Evolutionary conservation across 2,329 filamentous ascomycete genomes (phyloP).

Genomic region (Penicillium sp.): DNA sequence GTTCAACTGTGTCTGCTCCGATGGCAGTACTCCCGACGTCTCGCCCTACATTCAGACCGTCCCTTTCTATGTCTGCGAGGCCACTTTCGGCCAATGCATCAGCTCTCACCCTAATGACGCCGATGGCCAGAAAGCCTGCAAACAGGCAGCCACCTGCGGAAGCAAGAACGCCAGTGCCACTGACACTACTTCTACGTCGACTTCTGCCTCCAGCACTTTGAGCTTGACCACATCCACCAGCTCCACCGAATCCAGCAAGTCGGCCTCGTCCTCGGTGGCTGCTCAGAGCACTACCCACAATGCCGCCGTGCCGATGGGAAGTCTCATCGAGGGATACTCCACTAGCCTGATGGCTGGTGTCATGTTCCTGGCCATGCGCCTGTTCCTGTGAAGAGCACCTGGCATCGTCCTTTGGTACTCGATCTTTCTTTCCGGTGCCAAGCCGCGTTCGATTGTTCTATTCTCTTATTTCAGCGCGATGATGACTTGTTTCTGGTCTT

Average conservation of each 20-base stretch:
- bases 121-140: slow-evolving; percentile 51
- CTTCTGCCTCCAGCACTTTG: slow-evolving; percentile 28
- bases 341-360: slow-evolving; percentile 53
- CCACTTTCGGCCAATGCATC: slow-evolving; percentile 52
- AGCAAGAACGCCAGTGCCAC: slow-evolving; percentile 44
- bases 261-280: slow-evolving; percentile 30
- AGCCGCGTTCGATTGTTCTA: slow-evolving; percentile 13
- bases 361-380: slow-evolving; percentile 56
- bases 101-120: slow-evolving; percentile 46
- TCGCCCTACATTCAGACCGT: slow-evolving; percentile 57
- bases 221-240: slow-evolving; percentile 33
- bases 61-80: slow-evolving; percentile 59
- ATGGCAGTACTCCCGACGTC: slow-evolving; percentile 56
- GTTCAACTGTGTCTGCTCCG: slow-evolving; percentile 58
- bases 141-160: slow-evolving; percentile 51
- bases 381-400: slow-evolving; percentile 51
- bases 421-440: slow-evolving; percentile 6
- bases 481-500: slow-evolving; percentile 7
- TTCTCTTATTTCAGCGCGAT: slow-evolving; percentile 21
- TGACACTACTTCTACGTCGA: slow-evolving; percentile 22
- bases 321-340: slow-evolving; percentile 48
- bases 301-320: slow-evolving; percentile 48
- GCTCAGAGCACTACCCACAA: slow-evolving; percentile 31
- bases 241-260: slow-evolving; percentile 24
- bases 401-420: slow-evolving; percentile 3